Base-by-base conservation (phyloP, 768 basidiomycete species). In the Russula earlei region DNA sequence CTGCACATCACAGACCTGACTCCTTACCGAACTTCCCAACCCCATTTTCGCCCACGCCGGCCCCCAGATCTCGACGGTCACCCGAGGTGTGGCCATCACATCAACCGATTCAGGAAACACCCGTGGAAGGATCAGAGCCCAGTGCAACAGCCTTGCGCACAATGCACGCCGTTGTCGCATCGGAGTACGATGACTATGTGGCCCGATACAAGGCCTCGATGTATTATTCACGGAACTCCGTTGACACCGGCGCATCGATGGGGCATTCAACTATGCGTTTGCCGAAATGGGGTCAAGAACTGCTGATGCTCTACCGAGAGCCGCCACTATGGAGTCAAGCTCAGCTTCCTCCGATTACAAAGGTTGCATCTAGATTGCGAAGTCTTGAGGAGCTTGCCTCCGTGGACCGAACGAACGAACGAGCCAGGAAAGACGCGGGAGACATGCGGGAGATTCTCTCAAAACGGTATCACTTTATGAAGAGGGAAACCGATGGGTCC, bases 261-360 rank as follows among this genome's bases (percentile, higher is more conserved):
- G 7, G 38, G 17, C 37, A 48, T 33, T 5, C 27, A 3, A n/a
- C 29, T 14, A 22, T 15, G 24, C 24, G 42, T 43, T 45, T 46
- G 41, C 48, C 49, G 11, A 40, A 59, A 34, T 51, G 52, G 51
- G 54, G 59, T 31, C 59, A 60, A 37, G 59, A 62, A 42, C 10
- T 59, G 14, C 43, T 62, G 53, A 60, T 56, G 53, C 61, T 62
- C 22, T 55, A 60, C 38, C 59, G 61, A 34, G 58, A 60, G 11
- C 61, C 61, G 3, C 61, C 59, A 43, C 54, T 51, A n/a, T 62
- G 61, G 61, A 49, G 47, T 12, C 33, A 53, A 37, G 37, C 40
- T 27, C 51, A 50, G 33, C 22, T 27, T n/a, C 48, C 61, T 20
- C 59, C 54, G 15, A 29, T 31, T 2, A 29, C 24, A 25, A 34